Evolutionary conservation across 345 rosid genomes (phyloP).

Genomic region (Eucalyptus paniculata): DNA sequence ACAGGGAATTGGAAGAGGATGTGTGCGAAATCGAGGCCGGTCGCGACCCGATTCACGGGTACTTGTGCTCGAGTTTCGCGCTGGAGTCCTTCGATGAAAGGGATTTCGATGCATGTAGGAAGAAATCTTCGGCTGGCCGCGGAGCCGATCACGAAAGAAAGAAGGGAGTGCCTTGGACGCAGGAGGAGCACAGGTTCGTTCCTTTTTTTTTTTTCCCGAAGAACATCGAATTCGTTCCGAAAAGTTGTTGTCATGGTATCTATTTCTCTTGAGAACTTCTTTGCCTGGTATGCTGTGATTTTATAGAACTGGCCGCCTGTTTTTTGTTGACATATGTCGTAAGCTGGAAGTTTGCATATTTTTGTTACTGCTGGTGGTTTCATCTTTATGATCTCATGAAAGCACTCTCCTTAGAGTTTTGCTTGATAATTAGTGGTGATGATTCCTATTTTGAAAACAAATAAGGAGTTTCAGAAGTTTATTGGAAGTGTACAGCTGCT

Average conservation of each 20-base stretch:
- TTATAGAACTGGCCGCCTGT: background rate
- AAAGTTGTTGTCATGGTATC: background rate
- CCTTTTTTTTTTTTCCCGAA: background rate
- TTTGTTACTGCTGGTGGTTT: background rate
- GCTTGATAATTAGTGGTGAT: background rate
- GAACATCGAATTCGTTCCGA: background rate
- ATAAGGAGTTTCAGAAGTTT: background rate
- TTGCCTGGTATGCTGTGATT: background rate
- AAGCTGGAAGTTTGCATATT: background rate
- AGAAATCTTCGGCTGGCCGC: conserved; percentile 27
- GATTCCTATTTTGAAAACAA: background rate
- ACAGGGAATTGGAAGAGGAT: conserved; percentile 59
- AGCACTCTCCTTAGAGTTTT: background rate
- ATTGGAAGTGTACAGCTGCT: background rate
- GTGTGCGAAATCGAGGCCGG: conserved; percentile 70
- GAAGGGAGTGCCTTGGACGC: conserved; percentile 98
- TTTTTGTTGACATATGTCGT: background rate
- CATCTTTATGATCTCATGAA: background rate
- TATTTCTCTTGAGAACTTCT: background rate
- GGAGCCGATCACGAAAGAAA: conserved; percentile 58
- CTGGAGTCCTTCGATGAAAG: conserved; percentile 11
- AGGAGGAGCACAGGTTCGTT: conserved; percentile 86
- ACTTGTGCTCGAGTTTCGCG: conserved; percentile 29
- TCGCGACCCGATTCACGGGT: conserved; percentile 61
- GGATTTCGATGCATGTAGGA: conserved; percentile 31